Percentiles rank a stretch among this genome's conserved stretches.
phyloP scores from a whole-genome alignment of 768 basidiomycete genomes.

The Pisolithus microcarpus region DNA sequence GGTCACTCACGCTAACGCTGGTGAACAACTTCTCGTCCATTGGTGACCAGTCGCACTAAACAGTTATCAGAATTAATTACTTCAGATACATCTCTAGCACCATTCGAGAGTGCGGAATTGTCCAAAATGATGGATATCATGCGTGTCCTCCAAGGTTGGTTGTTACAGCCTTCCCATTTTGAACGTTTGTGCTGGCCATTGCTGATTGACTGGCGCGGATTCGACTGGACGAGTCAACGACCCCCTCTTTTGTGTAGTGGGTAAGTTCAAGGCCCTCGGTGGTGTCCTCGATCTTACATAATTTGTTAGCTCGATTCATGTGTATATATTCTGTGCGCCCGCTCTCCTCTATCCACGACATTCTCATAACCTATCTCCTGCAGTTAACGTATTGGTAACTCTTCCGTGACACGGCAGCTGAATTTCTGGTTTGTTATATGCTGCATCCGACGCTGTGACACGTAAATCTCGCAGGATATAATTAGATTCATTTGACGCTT shows the following conservation, averaged over 20 bases:
- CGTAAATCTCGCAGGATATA: too few species aligned
- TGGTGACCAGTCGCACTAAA: too few species aligned
- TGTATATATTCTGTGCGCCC: conserved; percentile 3
- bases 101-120: conserved; percentile 8
- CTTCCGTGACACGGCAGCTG: too few species aligned
- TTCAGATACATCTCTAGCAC: conserved; percentile 12
- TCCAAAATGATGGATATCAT: conserved; percentile 8
- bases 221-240: neutral
- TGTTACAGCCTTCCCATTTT: neutral
- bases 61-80: conserved; percentile 8
- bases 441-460: too few species aligned
- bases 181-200: neutral
- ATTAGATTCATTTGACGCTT: too few species aligned
- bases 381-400: too few species aligned
- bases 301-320: conserved; percentile 6
- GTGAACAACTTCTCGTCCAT: too few species aligned
- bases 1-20: conserved; percentile 7
- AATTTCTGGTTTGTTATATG: too few species aligned
- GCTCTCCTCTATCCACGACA: neutral
- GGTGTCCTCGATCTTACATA: neutral
- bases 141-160: conserved; percentile 2
- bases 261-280: neutral
- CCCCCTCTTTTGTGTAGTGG: conserved; percentile 4
- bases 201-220: neutral
- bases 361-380: too few species aligned